These are phyloP conservation scores for Fusarium torulosum DNA, from an alignment of 2,329 filamentous ascomycete species.

Conservation along the genomic window DNA sequence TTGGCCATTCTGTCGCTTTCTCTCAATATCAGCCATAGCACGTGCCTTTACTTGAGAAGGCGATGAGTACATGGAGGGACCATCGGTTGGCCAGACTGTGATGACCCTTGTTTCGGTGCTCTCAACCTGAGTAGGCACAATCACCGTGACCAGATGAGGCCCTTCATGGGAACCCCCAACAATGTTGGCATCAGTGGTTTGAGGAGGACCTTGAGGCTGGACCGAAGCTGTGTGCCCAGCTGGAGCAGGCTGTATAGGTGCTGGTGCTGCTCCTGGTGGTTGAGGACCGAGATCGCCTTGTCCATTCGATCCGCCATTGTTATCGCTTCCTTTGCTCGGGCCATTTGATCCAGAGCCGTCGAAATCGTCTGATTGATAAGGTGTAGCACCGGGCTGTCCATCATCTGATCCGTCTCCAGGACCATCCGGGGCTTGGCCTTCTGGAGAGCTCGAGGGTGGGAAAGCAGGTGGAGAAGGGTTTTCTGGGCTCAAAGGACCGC, in stretches of 20 bases:
- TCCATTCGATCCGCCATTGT: background rate
- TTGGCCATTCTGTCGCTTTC: slow-evolving; percentile 11
- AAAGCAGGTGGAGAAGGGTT: background rate
- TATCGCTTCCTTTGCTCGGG: background rate
- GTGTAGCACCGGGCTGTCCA: background rate
- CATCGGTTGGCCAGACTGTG: slow-evolving; percentile 31
- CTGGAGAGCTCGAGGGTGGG: background rate
- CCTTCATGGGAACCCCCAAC: background rate
- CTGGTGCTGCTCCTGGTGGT: background rate
- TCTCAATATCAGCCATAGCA: background rate
- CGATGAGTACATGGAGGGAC: slow-evolving; percentile 19
- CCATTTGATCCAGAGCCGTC: background rate
- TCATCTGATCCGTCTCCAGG: background rate
- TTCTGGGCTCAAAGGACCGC: background rate
- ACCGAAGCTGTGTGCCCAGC: background rate
- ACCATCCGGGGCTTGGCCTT: background rate
- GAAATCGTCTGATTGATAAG: background rate
- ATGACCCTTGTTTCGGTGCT: slow-evolving; percentile 37
- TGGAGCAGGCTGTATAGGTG: slow-evolving; percentile 2
- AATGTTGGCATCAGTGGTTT: slow-evolving; percentile 4
- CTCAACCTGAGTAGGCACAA: slow-evolving; percentile 39
- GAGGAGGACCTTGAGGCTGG: slow-evolving; percentile 1
- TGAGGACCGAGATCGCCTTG: background rate
- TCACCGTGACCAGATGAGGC: slow-evolving; percentile 44
- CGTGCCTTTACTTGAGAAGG: slow-evolving; percentile 5